phyloP scores from a whole-genome alignment of 345 rosid genomes.

The Angophora floribunda region DNA sequence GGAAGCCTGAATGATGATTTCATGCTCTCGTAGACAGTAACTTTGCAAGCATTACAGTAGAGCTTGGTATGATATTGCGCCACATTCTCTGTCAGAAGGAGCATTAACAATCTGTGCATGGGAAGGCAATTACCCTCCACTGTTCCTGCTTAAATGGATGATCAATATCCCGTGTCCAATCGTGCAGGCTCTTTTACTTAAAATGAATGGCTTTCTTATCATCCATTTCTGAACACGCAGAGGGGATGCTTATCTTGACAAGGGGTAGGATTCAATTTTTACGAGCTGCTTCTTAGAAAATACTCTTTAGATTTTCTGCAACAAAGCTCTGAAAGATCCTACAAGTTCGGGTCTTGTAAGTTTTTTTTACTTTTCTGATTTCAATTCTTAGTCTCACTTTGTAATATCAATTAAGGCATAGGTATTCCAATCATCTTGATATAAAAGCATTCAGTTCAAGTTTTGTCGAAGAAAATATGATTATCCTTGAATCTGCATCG shows the following conservation, averaged over 20 bases:
- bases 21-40: background rate
- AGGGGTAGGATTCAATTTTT: background rate
- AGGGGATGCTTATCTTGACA: background rate
- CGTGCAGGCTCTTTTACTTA: background rate
- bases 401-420: background rate
- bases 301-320: background rate
- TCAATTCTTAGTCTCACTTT: background rate
- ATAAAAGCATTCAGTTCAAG: background rate
- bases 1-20: background rate
- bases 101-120: background rate
- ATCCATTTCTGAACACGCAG: background rate
- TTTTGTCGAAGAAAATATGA: background rate
- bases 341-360: background rate
- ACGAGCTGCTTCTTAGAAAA: background rate
- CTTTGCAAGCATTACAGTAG: background rate
- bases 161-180: background rate
- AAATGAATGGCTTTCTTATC: background rate
- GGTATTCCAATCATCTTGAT: background rate
- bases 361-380: background rate
- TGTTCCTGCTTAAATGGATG: background rate
- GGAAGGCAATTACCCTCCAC: background rate
- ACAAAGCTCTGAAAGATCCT: background rate
- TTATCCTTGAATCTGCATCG: accelerated
- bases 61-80: background rate
- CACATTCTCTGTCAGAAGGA: background rate